Percentiles rank a stretch among this genome's conserved stretches.
Evolutionary conservation across 129 eudicot genomes (phyloP).

Genomic region (Solidago caesia): DNA sequence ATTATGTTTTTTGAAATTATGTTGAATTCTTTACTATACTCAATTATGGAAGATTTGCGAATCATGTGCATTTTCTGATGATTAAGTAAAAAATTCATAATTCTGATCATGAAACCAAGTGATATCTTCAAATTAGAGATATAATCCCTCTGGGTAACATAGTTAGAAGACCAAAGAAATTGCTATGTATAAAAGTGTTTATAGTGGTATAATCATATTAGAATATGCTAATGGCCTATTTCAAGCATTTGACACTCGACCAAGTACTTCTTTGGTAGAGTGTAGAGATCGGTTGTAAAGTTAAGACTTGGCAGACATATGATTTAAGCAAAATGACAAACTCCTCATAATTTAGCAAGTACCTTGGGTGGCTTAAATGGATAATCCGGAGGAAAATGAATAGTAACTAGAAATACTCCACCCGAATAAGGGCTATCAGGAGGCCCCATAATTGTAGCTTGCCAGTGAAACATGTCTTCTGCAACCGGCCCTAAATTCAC

Average conservation of each 20-base stretch:
- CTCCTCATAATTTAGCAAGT: neutral
- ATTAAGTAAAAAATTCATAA: neutral
- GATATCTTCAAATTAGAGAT: neutral
- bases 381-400: conserved; percentile 63
- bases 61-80: neutral
- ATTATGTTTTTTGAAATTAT: neutral
- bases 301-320: neutral
- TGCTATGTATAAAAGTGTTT: neutral
- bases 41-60: neutral
- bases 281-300: neutral
- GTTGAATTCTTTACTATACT: neutral
- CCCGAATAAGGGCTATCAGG: conserved; percentile 64
- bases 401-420: conserved; percentile 59
- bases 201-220: neutral
- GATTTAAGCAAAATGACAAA: conserved; percentile 2
- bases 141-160: neutral
- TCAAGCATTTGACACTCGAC: neutral
- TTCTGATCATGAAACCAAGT: conserved; percentile 5
- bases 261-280: neutral
- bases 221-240: neutral
- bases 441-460: conserved; percentile 74
- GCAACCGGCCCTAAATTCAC: conserved; percentile 58
- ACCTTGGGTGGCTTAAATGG: conserved; percentile 74
- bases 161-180: neutral
- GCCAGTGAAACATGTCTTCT: conserved; percentile 76